Evolutionary conservation across 768 basidiomycete genomes (phyloP).

Genomic region (Trametes sanguinea): DNA sequence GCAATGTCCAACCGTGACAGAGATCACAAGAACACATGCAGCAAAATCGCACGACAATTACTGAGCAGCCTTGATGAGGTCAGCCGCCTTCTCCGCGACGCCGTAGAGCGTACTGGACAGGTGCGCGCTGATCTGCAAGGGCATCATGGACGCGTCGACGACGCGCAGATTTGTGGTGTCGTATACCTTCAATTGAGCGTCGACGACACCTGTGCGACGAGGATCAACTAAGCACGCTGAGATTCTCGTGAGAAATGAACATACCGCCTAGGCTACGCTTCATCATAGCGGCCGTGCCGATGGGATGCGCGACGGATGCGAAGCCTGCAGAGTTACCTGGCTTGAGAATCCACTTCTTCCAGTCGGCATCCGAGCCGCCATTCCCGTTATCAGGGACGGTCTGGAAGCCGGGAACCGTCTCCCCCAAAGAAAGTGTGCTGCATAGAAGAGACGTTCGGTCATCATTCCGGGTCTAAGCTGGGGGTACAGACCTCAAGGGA

Average conservation of each 20-base stretch:
- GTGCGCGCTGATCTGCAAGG: slow-evolving; percentile 51
- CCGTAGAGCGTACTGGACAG: slow-evolving; percentile 43
- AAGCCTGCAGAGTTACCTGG: slow-evolving; percentile 34
- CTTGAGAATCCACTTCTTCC: slow-evolving; percentile 47
- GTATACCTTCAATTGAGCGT: slow-evolving; percentile 52
- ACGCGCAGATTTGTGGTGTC: slow-evolving; percentile 57
- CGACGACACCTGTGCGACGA: slow-evolving; percentile 46
- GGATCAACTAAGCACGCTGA: slow-evolving; percentile 34
- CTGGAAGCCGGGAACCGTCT: slow-evolving; percentile 43
- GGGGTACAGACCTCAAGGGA: slow-evolving; percentile 43
- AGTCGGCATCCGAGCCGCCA: slow-evolving; percentile 47
- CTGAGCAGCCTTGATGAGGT: slow-evolving; percentile 31
- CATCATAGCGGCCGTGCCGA: slow-evolving; percentile 45
- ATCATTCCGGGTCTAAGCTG: not conserved
- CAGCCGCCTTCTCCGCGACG: slow-evolving; percentile 36
- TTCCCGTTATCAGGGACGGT: slow-evolving; percentile 45
- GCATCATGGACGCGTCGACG: slow-evolving; percentile 56
- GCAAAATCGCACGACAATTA: slow-evolving; percentile 34
- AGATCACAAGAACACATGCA: not conserved
- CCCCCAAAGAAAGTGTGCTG: slow-evolving; percentile 33
- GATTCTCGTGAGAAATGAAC: not conserved
- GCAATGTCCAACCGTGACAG: too few relatives aligned
- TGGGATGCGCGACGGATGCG: slow-evolving; percentile 50
- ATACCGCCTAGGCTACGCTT: slow-evolving; percentile 33
- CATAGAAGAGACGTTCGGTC: not conserved